A percentile compares a stretch with the other conserved stretches of the same genome.
Conservation (phyloP, 1,284 basidiomycete species). For the Sanghuangporus weigelae region DNA sequence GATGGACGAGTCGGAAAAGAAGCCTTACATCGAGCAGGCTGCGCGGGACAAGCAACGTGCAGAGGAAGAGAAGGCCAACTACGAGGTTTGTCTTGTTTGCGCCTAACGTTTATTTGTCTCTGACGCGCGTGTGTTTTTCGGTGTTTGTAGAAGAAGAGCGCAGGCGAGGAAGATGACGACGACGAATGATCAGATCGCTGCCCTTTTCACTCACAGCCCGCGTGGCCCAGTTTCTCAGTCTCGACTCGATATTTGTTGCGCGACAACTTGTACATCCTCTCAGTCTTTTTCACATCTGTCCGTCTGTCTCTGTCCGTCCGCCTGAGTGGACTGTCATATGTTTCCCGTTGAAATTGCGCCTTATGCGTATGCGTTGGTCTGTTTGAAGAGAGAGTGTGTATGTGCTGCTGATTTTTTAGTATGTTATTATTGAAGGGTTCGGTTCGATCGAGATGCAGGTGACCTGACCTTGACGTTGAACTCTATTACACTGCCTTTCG, state of each 20-base stretch:
- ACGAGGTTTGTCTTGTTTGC: constrained; percentile 50
- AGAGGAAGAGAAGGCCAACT: constrained; percentile 74
- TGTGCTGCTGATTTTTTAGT: not conserved
- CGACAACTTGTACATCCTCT: too few species aligned
- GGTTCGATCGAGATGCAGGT: too few species aligned
- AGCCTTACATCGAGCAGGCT: constrained; percentile 91
- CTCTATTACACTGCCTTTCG: not conserved
- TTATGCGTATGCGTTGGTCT: too few species aligned
- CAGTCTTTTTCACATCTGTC: not conserved
- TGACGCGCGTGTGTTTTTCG: not conserved
- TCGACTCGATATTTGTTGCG: not conserved
- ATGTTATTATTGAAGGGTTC: too few species aligned
- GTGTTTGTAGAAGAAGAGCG: constrained; percentile 43
- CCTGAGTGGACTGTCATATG: too few species aligned
- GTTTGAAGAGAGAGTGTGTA: too few species aligned
- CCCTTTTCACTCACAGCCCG: not conserved
- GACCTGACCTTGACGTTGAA: not conserved
- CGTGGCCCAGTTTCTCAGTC: not conserved
- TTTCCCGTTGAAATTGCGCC: too few species aligned
- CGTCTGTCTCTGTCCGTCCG: not conserved
- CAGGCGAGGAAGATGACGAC: constrained; percentile 56
- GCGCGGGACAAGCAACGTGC: constrained; percentile 81
- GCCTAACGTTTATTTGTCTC: constrained; percentile 12
- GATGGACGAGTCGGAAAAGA: constrained; percentile 63
- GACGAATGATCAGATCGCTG: constrained; percentile 32